Conservation (phyloP, 1,139 yeast species). For the Debaryomycetaceae sp. region DNA sequence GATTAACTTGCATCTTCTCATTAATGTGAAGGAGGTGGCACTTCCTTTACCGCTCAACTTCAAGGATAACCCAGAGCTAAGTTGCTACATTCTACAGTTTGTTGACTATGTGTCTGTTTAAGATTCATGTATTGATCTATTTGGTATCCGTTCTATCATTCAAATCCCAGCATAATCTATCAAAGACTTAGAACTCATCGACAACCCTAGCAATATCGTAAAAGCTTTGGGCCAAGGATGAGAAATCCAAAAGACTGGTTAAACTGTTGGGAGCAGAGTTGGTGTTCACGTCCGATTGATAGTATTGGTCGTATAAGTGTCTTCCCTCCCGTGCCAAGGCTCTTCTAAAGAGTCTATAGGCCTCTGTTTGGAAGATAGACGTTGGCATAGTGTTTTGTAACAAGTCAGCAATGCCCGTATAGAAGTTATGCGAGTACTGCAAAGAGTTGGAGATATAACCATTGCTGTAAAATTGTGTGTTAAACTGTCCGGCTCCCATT, state of each 20-base stretch:
- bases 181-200: slow-evolving; percentile 7
- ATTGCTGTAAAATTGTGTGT: slow-evolving; percentile 12
- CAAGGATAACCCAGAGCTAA: slow-evolving; percentile 5
- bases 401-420: slow-evolving; percentile 19
- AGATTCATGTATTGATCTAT: slow-evolving; percentile 5
- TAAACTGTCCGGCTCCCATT: slow-evolving; percentile 2
- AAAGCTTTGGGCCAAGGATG: slow-evolving; percentile 21
- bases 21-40: background rate
- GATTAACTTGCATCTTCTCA: slow-evolving; percentile 2
- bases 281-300: slow-evolving; percentile 3
- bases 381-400: slow-evolving; percentile 15
- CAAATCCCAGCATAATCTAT: too few species aligned
- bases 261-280: slow-evolving; percentile 10
- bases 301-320: slow-evolving; percentile 15
- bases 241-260: slow-evolving; percentile 13
- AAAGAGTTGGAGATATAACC: slow-evolving; percentile 18
- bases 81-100: slow-evolving; percentile 9
- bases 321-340: slow-evolving; percentile 20
- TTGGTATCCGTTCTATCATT: background rate
- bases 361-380: slow-evolving; percentile 12
- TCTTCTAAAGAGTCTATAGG: slow-evolving; percentile 17
- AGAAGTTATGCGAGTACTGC: slow-evolving; percentile 17
- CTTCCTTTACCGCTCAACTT: background rate
- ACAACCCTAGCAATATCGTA: slow-evolving; percentile 16
- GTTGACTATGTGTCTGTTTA: slow-evolving; percentile 5